Evolutionary conservation across 2,329 filamentous ascomycete genomes (phyloP).

Genomic region (Colletotrichum noveboracense): DNA sequence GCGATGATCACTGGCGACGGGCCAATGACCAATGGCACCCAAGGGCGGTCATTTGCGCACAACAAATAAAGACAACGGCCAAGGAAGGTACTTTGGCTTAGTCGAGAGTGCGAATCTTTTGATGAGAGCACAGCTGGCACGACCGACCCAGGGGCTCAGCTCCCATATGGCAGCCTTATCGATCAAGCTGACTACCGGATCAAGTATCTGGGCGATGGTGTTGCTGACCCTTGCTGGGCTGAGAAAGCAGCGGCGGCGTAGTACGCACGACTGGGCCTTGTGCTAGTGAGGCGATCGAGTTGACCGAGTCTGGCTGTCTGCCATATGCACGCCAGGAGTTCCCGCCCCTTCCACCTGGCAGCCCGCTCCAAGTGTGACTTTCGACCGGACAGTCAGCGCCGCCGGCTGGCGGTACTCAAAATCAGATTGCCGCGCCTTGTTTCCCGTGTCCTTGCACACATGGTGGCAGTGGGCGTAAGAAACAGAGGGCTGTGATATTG

Average conservation of each 20-base stretch:
- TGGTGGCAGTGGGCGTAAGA: neutral
- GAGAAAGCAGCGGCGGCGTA: neutral
- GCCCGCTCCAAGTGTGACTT: neutral
- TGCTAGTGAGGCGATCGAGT: neutral
- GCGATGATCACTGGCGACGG: neutral
- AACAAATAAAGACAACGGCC: neutral
- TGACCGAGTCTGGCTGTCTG: slow-evolving; percentile 9
- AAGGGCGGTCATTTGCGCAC: neutral
- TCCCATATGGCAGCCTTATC: neutral
- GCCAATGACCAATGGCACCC: neutral
- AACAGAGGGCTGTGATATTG: neutral
- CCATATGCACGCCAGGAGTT: neutral
- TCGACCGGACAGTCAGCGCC: neutral
- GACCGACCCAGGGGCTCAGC: neutral
- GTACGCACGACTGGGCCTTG: neutral
- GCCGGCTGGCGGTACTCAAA: neutral
- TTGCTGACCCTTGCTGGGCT: slow-evolving; percentile 9
- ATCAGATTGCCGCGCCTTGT: neutral
- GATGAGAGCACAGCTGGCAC: neutral
- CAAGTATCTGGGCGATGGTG: slow-evolving; percentile 2
- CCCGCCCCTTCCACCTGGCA: neutral
- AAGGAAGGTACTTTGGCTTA: neutral
- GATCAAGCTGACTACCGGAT: neutral
- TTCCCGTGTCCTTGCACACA: neutral
- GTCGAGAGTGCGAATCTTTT: neutral